phyloP scores from a whole-genome alignment of 2,329 filamentous ascomycete species.

The Septoria linicola region DNA sequence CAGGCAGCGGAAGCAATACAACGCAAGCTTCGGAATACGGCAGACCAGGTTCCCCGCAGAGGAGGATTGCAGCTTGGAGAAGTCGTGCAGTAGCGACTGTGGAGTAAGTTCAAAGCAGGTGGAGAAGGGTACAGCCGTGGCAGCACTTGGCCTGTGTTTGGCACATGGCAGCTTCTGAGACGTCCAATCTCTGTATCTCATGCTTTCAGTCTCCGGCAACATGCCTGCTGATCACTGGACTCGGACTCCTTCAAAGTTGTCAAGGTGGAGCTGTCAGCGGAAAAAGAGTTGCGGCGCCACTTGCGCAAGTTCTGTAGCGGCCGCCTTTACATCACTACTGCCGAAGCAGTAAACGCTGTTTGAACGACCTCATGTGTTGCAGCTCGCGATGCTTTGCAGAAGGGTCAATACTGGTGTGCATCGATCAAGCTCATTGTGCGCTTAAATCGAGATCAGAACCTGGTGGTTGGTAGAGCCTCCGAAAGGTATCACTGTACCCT shows the following conservation, averaged over 20 bases:
- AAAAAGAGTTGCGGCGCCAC: constrained; percentile 16
- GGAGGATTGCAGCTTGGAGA: not conserved
- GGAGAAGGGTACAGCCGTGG: constrained; percentile 11
- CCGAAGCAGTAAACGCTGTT: constrained; percentile 1
- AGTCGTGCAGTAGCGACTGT: constrained; percentile 10
- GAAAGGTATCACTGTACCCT: constrained; percentile 2
- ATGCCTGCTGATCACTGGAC: constrained; percentile 1
- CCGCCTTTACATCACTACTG: not conserved
- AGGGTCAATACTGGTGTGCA: no score
- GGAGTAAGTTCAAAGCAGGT: constrained; percentile 17
- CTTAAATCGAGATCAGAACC: not conserved
- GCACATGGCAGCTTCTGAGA: constrained; percentile 10
- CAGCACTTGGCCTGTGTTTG: not conserved
- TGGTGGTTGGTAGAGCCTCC: constrained; percentile 9
- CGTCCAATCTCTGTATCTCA: constrained; percentile 10
- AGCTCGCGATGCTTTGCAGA: constrained; percentile 1
- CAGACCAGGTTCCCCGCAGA: constrained; percentile 20
- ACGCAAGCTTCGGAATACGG: constrained; percentile 12
- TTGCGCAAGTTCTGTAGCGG: not conserved
- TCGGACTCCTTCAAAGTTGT: not conserved
- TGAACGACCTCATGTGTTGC: constrained; percentile 15
- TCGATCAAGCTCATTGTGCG: not conserved
- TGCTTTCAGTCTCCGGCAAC: constrained; percentile 9
- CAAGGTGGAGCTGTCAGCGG: not conserved
- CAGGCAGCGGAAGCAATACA: not conserved